Percentiles rank a stretch among this genome's conserved stretches.
phyloP scores from a whole-genome alignment of 2,329 filamentous ascomycete species.

The Ilyonectria mors-panacis region DNA sequence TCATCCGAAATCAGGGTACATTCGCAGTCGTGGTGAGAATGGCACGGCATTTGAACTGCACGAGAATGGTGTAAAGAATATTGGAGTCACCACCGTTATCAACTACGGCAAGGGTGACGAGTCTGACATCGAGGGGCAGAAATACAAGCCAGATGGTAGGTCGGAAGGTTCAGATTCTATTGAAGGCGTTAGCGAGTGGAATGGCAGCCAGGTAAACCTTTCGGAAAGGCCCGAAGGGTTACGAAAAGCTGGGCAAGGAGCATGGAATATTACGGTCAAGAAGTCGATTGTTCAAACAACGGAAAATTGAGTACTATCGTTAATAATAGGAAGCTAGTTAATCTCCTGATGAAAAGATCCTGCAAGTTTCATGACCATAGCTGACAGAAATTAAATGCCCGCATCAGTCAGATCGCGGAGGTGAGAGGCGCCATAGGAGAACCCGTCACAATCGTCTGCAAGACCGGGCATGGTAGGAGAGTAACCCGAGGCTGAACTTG shows the following conservation, averaged over 20 bases:
- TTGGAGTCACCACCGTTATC: conserved; percentile 46
- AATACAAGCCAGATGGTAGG: conserved; percentile 27
- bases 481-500: neutral
- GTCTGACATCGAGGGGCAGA: conserved; percentile 22
- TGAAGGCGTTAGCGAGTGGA: conserved; percentile 36
- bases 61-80: conserved; percentile 19
- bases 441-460: neutral
- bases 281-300: conserved; percentile 45
- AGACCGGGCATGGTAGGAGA: neutral
- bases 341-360: no score
- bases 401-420: no score
- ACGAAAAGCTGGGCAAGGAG: conserved; percentile 15
- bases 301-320: no score
- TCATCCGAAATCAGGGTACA: conserved; percentile 34
- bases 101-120: conserved; percentile 30
- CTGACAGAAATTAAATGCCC: no score
- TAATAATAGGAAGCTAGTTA: no score
- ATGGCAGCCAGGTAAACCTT: conserved; percentile 42
- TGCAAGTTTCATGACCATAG: no score
- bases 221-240: conserved; percentile 20
- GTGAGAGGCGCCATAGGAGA: neutral
- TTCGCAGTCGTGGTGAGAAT: conserved; percentile 37
- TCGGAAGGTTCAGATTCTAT: conserved; percentile 22
- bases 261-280: conserved; percentile 45
- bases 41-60: conserved; percentile 29